Conservation (phyloP, 495 filamentous ascomycete species). For the Bacidia rubella region DNA sequence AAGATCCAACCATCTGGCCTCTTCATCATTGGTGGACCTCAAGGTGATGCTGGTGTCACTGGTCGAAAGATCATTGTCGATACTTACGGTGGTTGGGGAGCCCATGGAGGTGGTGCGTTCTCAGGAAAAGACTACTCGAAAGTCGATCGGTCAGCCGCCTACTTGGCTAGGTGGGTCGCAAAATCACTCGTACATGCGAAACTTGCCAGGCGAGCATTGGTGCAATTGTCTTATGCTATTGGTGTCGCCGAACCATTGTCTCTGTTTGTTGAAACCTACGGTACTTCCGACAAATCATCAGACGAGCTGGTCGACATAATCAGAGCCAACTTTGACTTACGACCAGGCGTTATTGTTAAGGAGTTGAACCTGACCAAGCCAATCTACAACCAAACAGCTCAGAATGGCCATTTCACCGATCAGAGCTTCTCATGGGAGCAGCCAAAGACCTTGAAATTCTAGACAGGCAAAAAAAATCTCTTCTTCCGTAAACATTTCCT, state of each 20-base stretch:
- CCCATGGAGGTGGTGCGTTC: conserved; percentile 99
- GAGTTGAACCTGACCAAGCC: conserved; percentile 89
- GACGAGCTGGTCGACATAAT: conserved; percentile 87
- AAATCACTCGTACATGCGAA: conserved; percentile 88
- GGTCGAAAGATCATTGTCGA: conserved; percentile 99
- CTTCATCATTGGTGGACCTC: conserved; percentile 97
- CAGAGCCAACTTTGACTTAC: conserved; percentile 87
- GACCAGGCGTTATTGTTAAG: conserved; percentile 96
- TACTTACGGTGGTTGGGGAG: conserved; percentile 99
- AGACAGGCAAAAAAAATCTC: conserved; percentile 24
- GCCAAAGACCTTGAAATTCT: conserved; percentile 85
- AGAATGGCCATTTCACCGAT: conserved; percentile 99
- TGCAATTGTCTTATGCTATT: conserved; percentile 98
- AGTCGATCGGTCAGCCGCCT: conserved; percentile 96
- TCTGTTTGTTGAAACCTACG: conserved; percentile 77
- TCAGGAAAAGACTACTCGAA: conserved; percentile 99
- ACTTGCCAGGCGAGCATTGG: conserved; percentile 79
- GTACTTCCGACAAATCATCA: conserved; percentile 58
- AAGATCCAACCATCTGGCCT: conserved; percentile 94
- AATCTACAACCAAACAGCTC: conserved; percentile 96
- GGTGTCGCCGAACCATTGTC: conserved; percentile 94
- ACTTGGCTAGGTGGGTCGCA: conserved; percentile 94
- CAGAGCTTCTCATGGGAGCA: conserved; percentile 96
- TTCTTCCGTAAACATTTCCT: conserved; percentile 4
- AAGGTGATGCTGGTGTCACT: conserved; percentile 97